Evolutionary conservation across 148 eudicot species (phyloP).

Genomic region (Rhododendron simsii): DNA sequence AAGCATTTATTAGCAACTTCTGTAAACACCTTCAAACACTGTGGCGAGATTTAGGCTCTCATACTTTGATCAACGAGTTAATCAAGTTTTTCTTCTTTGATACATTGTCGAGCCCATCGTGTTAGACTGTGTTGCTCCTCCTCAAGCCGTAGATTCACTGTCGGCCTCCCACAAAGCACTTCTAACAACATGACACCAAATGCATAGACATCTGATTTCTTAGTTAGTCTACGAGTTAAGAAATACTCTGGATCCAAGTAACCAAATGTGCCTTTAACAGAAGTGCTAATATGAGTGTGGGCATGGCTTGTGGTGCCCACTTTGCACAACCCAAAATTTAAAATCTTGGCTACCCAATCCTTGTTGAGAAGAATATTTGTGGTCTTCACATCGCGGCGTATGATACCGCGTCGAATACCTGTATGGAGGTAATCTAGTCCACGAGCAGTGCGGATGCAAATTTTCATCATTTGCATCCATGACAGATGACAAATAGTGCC

Average conservation of each 20-base stretch:
- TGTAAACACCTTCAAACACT: neutral
- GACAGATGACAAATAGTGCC: neutral
- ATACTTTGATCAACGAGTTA: neutral
- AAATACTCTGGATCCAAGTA: slow-evolving; percentile 1
- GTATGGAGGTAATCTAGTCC: slow-evolving; percentile 17
- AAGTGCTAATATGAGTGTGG: neutral
- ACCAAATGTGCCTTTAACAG: slow-evolving; percentile 19
- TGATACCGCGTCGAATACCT: slow-evolving; percentile 4
- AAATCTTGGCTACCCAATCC: slow-evolving; percentile 28
- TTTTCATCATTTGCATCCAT: neutral
- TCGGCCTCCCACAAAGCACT: neutral
- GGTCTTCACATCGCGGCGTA: slow-evolving; percentile 14
- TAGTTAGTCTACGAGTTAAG: no score
- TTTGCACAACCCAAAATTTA: slow-evolving; percentile 2
- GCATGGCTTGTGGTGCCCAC: slow-evolving; percentile 3
- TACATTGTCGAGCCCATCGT: neutral
- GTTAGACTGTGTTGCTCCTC: neutral
- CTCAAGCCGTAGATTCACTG: neutral
- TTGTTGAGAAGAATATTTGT: slow-evolving; percentile 11
- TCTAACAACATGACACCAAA: neutral
- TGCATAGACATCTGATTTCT: neutral
- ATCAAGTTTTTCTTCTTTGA: no score
- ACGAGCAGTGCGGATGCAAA: neutral
- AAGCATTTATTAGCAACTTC: neutral
- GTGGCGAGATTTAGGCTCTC: neutral